These are phyloP conservation scores for Apiospora marii DNA, from an alignment of 2,329 filamentous ascomycete genomes.

Conservation along the genomic window DNA sequence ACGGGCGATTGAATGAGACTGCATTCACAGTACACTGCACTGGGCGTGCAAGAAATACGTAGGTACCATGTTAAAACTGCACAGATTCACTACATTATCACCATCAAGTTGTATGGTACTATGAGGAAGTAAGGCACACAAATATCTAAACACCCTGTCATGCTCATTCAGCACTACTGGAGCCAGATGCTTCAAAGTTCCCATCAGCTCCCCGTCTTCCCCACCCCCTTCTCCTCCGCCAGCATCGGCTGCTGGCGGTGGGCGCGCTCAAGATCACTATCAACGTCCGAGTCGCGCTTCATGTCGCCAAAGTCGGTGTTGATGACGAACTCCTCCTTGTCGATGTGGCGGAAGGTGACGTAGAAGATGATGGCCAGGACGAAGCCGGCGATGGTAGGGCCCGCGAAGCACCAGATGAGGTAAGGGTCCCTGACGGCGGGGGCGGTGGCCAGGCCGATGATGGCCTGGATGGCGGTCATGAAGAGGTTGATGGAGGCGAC, in stretches of 20 bases:
- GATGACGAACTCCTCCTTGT: slow-evolving; percentile 53
- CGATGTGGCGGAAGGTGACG: slow-evolving; percentile 55
- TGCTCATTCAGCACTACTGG: no score
- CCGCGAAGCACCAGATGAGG: slow-evolving; percentile 58
- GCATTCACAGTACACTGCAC: no score
- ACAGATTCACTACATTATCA: no score
- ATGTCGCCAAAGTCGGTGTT: slow-evolving; percentile 40
- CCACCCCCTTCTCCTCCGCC: not conserved
- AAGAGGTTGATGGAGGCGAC: slow-evolving; percentile 64
- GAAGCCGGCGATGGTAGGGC: slow-evolving; percentile 53
- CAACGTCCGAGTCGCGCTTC: slow-evolving; percentile 40
- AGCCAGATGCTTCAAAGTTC: not conserved
- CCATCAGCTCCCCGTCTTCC: not conserved
- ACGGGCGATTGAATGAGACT: no score
- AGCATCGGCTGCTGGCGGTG: not conserved
- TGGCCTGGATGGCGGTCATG: slow-evolving; percentile 62
- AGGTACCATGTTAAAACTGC: no score
- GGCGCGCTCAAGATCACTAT: slow-evolving; percentile 37
- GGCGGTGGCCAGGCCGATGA: slow-evolving; percentile 53
- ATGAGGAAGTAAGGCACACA: no score
- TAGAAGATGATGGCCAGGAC: slow-evolving; percentile 54
- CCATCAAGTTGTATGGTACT: no score
- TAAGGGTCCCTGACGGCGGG: slow-evolving; percentile 56
- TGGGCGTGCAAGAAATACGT: no score
- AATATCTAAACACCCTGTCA: no score